Conservation (phyloP, 306 rosid genomes). For the Vigna unguiculata region DNA sequence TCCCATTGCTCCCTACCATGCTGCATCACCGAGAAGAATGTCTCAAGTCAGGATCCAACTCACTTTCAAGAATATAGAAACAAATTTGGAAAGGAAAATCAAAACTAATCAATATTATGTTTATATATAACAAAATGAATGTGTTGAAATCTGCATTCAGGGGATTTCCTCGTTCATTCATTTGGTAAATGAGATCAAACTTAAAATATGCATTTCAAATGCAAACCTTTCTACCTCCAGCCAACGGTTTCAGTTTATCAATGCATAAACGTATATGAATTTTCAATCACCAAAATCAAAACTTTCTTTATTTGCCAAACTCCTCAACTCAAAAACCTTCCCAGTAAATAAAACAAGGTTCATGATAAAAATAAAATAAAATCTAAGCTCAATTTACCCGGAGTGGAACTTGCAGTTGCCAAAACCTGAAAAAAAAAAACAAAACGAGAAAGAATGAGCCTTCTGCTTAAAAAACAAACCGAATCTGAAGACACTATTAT, state of each 20-base stretch:
- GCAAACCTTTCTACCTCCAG: background rate
- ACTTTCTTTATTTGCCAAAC: background rate
- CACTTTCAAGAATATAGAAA: background rate
- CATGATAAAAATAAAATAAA: background rate
- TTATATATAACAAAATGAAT: background rate
- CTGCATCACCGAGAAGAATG: conserved; percentile 54
- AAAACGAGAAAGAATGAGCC: background rate
- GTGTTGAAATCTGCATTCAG: background rate
- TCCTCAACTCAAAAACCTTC: background rate
- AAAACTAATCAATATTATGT: background rate
- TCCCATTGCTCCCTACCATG: conserved; percentile 59
- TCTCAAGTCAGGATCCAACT: background rate
- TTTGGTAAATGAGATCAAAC: too few relatives aligned
- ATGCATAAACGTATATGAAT: background rate
- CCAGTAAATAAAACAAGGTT: conserved; percentile 8
- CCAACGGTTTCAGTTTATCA: background rate
- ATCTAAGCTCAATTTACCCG: conserved; percentile 60
- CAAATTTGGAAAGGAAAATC: background rate
- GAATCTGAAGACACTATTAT: background rate
- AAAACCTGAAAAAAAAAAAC: conserved; percentile 68
- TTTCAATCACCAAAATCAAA: background rate
- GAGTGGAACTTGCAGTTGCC: conserved; percentile 81
- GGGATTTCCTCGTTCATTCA: too few relatives aligned
- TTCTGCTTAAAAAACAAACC: background rate
- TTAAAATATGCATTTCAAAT: too few relatives aligned